phyloP scores from a whole-genome alignment of 345 rosid species.

The Hibiscus tridactylites region DNA sequence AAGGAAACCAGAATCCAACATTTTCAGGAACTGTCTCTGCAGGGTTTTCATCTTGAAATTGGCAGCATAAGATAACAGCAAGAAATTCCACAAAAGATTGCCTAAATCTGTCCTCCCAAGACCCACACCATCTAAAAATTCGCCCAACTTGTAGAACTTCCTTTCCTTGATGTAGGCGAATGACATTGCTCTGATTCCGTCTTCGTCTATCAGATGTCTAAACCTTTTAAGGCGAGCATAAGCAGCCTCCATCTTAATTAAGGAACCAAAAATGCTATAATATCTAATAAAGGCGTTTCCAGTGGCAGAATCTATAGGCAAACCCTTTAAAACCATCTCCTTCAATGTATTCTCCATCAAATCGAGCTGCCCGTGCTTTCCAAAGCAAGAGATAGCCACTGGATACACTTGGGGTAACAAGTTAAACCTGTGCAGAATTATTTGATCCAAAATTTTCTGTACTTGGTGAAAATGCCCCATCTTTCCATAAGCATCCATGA shows the following conservation, averaged over 20 bases:
- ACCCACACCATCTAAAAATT: slow-evolving; percentile 57
- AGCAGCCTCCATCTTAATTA: slow-evolving; percentile 57
- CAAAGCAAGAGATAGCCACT: slow-evolving; percentile 54
- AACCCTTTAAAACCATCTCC: slow-evolving; percentile 36
- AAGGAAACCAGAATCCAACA: slow-evolving; percentile 51
- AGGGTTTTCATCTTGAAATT: slow-evolving; percentile 84
- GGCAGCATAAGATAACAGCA: slow-evolving; percentile 68
- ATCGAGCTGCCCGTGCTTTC: slow-evolving; percentile 47
- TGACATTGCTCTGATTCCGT: slow-evolving; percentile 53
- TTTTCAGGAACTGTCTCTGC: slow-evolving; percentile 64
- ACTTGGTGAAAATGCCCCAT: slow-evolving; percentile 37
- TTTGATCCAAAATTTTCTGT: slow-evolving; percentile 28
- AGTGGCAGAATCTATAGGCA: slow-evolving; percentile 36
- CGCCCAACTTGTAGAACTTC: slow-evolving; percentile 49
- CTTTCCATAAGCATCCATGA: slow-evolving; percentile 43
- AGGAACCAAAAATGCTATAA: slow-evolving; percentile 43
- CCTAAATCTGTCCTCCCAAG: slow-evolving; percentile 55
- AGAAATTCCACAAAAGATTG: slow-evolving; percentile 65
- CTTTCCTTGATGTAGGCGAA: slow-evolving; percentile 35
- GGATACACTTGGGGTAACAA: slow-evolving; percentile 31
- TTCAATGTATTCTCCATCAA: slow-evolving; percentile 50
- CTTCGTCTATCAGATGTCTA: slow-evolving; percentile 41
- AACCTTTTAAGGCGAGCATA: slow-evolving; percentile 47
- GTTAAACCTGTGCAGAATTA: slow-evolving; percentile 25
- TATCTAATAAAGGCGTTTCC: slow-evolving; percentile 43